phyloP scores from a whole-genome alignment of 1,284 basidiomycete genomes.

The Irpex sp. region DNA sequence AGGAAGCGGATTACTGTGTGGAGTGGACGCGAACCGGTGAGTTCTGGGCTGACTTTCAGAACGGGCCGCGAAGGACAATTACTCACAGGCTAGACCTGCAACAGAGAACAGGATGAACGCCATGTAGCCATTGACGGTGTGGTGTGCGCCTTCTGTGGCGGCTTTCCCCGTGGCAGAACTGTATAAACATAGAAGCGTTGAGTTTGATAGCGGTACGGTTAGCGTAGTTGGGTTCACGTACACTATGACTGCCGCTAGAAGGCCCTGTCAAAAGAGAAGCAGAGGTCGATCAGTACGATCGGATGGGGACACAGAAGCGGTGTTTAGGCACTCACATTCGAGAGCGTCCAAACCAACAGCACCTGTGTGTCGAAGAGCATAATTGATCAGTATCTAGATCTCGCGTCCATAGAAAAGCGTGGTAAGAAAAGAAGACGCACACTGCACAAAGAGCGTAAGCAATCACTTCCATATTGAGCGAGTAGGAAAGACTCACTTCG shows the following conservation, averaged over 20 bases:
- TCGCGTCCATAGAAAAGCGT: not conserved
- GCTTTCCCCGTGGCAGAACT: constrained; percentile 54
- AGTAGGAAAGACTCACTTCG: constrained; percentile 53
- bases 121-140: constrained; percentile 74
- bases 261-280: constrained; percentile 39
- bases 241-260: constrained; percentile 73
- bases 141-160: constrained; percentile 37
- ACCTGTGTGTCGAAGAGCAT: constrained; percentile 35
- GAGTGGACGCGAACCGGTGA: constrained; percentile 2
- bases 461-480: not conserved
- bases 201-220: not conserved
- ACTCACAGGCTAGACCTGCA: constrained; percentile 80
- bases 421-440: constrained; percentile 14
- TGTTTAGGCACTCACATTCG: constrained; percentile 52
- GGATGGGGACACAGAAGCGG: not conserved
- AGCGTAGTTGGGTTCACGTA: constrained; percentile 25
- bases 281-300: constrained; percentile 6
- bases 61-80: not conserved
- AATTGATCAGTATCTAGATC: constrained; percentile 4
- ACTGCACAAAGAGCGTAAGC: not conserved
- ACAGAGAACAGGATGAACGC: constrained; percentile 81
- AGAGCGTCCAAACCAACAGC: constrained; percentile 79
- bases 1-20: constrained; percentile 74
- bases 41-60: not conserved
- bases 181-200: constrained; percentile 2